Conservation (phyloP, 805 yeast species). For the Suhomyces pyralidae region DNA sequence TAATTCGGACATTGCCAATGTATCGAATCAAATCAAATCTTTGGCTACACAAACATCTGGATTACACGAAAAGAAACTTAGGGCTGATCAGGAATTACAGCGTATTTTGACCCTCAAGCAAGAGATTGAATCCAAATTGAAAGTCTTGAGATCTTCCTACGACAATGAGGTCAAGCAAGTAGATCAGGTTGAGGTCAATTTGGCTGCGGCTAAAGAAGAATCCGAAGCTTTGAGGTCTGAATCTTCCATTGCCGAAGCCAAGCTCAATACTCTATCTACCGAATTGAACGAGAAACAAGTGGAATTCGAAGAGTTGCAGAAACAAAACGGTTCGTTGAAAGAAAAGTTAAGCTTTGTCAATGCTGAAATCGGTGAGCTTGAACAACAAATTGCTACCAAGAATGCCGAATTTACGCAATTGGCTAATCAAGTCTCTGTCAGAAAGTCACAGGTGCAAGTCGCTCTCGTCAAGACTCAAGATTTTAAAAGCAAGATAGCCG, state of each 20-base stretch:
- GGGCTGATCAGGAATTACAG: constrained; percentile 76
- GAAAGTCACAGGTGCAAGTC: constrained; percentile 66
- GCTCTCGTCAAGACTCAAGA: constrained; percentile 49
- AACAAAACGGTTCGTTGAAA: constrained; percentile 60
- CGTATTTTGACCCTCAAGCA: constrained; percentile 62
- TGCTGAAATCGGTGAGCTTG: constrained; percentile 60
- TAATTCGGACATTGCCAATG: constrained; percentile 80
- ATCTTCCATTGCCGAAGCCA: constrained; percentile 74
- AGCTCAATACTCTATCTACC: constrained; percentile 63
- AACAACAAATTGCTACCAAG: constrained; percentile 51
- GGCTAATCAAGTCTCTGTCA: constrained; percentile 60
- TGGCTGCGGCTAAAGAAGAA: constrained; percentile 61
- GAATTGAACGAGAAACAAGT: constrained; percentile 60
- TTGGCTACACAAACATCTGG: constrained; percentile 70
- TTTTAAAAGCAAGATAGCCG: constrained; percentile 26
- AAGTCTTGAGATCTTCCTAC: constrained; percentile 63
- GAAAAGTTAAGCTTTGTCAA: constrained; percentile 66
- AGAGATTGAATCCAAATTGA: constrained; percentile 70
- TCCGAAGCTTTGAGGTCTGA: constrained; percentile 69
- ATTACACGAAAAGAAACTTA: constrained; percentile 64
- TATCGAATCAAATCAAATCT: constrained; percentile 80
- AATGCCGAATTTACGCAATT: constrained; percentile 59
- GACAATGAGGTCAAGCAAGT: constrained; percentile 78
- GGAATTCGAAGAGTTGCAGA: constrained; percentile 64
- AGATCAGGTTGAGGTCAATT: constrained; percentile 62